These are phyloP conservation scores for Suillus brevipes DNA, from an alignment of 768 basidiomycete species.

Conservation along the genomic window DNA sequence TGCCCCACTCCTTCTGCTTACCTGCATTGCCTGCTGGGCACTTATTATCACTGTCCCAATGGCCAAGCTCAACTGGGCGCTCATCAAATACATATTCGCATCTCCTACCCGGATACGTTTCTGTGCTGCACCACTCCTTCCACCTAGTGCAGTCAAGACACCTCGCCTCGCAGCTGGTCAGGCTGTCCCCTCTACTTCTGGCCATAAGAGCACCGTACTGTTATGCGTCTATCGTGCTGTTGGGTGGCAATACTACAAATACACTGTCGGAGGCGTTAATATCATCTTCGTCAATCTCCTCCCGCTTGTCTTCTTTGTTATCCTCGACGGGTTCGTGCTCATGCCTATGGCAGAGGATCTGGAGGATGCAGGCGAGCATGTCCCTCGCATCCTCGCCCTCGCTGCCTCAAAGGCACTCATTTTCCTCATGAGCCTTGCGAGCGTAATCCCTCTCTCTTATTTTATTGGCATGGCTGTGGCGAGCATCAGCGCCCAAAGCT, in stretches of 20 bases:
- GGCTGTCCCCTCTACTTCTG: constrained; percentile 69
- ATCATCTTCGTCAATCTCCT: constrained; percentile 96
- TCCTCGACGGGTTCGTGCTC: constrained; percentile 88
- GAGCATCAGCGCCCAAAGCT: constrained; percentile 96
- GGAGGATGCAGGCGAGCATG: constrained; percentile 50
- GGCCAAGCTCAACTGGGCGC: constrained; percentile 96
- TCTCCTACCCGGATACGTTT: constrained; percentile 88
- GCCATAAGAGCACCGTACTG: constrained; percentile 81
- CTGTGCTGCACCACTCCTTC: constrained; percentile 77
- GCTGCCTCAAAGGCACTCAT: constrained; percentile 76
- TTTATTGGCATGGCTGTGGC: constrained; percentile 99
- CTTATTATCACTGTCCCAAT: constrained; percentile 95
- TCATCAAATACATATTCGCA: constrained; percentile 77
- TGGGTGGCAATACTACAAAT: constrained; percentile 95
- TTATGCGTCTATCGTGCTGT: constrained; percentile 93
- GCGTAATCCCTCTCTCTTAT: constrained; percentile 96
- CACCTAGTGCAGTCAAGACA: constrained; percentile 50
- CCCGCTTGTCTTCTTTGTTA: constrained; percentile 92
- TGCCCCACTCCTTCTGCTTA: constrained; percentile 84
- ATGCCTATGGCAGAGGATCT: constrained; percentile 66
- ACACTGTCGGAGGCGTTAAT: constrained; percentile 97
- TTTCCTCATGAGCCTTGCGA: constrained; percentile 80
- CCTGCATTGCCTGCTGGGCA: constrained; percentile 93
- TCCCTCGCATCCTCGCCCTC: constrained; percentile 65
- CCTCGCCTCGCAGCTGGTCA: constrained; percentile 84